phyloP scores from a whole-genome alignment of 768 basidiomycete species.

The Suillus plorans region DNA sequence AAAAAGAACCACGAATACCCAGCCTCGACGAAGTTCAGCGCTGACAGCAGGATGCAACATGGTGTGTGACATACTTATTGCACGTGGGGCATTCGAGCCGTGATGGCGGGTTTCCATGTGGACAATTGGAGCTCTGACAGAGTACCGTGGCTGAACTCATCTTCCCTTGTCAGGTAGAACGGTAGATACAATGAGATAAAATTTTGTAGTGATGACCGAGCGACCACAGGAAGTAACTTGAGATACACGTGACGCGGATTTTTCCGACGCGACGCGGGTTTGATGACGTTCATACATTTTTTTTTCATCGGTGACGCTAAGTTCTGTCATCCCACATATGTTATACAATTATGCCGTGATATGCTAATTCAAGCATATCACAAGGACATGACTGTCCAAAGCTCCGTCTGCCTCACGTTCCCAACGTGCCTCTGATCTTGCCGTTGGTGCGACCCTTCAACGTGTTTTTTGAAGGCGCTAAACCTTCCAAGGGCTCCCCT shows the following conservation, averaged over 20 bases:
- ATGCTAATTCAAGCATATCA: not conserved
- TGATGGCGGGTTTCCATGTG: constrained; percentile 82
- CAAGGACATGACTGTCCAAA: constrained; percentile 1
- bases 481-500: not conserved
- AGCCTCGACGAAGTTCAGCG: constrained; percentile 39
- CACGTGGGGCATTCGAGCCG: constrained; percentile 92
- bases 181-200: not conserved
- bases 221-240: not conserved
- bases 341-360: constrained; percentile 4
- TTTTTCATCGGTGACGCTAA: too few relatives aligned
- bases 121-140: constrained; percentile 72
- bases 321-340: not conserved
- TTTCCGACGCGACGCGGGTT: not conserved
- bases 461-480: constrained; percentile 15
- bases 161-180: constrained; percentile 1
- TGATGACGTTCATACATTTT: not conserved
- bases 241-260: constrained; percentile 18
- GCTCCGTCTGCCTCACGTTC: constrained; percentile 17
- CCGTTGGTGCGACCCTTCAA: constrained; percentile 14
- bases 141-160: constrained; percentile 39
- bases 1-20: constrained; percentile 82
- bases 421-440: constrained; percentile 20
- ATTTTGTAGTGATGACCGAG: not conserved
- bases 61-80: constrained; percentile 62
- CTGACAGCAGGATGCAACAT: constrained; percentile 6